Conservation (phyloP, 169 alveolate species). For the Eimeria maxima region DNA sequence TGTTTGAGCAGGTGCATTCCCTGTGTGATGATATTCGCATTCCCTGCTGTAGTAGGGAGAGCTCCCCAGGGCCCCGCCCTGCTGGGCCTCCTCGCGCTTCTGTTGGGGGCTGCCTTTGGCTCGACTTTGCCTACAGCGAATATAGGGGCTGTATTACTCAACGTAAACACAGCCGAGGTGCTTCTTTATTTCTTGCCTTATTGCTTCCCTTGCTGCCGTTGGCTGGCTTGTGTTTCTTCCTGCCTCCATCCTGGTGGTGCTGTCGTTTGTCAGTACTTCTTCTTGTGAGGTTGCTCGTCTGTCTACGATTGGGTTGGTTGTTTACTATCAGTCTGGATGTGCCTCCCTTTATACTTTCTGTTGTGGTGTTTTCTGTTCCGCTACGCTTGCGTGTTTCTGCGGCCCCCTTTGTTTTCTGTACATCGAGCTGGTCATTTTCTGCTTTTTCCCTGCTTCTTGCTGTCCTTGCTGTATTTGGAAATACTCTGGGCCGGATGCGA, state of each 20-base stretch:
- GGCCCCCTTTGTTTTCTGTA: background rate
- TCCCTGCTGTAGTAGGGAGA: constrained; percentile 25
- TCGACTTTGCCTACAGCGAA: constrained; percentile 81
- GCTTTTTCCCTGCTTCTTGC: background rate
- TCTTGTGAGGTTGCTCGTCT: too few species aligned
- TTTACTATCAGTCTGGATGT: too few species aligned
- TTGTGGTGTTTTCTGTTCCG: background rate
- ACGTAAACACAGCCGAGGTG: constrained; percentile 83
- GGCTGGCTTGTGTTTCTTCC: too few species aligned
- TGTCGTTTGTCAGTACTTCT: too few species aligned
- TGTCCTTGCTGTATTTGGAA: too few species aligned
- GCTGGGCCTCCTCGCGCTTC: constrained; percentile 48
- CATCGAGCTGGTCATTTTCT: background rate
- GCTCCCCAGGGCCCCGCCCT: constrained; percentile 72
- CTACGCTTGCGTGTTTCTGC: background rate
- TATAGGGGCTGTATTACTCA: constrained; percentile 81
- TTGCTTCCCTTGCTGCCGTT: background rate
- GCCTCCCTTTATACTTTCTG: background rate
- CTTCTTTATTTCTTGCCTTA: too few species aligned
- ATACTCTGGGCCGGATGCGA: too few species aligned
- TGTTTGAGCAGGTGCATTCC: constrained; percentile 41
- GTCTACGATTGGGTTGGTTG: too few species aligned
- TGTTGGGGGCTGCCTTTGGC: constrained; percentile 73
- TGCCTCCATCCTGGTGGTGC: background rate
- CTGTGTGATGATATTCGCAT: constrained; percentile 56